A percentile compares a stretch with the other conserved stretches of the same genome.
Evolutionary conservation across 2,329 filamentous ascomycete genomes (phyloP).

Genomic region (Fusarium foetens): DNA sequence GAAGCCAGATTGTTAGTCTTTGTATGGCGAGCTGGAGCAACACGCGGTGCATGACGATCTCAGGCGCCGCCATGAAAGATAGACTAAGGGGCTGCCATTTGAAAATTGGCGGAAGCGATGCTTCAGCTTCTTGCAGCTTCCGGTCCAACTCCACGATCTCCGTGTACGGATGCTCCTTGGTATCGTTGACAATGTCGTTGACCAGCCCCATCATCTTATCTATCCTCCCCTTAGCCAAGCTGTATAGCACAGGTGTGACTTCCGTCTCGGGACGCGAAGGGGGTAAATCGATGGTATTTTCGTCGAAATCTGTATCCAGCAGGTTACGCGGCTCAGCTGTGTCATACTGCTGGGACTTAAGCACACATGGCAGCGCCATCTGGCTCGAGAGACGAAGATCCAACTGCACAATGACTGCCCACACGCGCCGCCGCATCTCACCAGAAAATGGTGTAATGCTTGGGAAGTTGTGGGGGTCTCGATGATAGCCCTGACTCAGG

Average conservation of each 20-base stretch:
- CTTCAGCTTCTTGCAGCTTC: background rate
- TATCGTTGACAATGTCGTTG: background rate
- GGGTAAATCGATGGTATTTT: slow-evolving; percentile 12
- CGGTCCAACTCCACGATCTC: background rate
- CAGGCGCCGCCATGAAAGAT: background rate
- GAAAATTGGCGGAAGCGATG: background rate
- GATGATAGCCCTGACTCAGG: slow-evolving; percentile 31
- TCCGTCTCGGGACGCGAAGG: slow-evolving; percentile 23
- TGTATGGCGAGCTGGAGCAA: background rate
- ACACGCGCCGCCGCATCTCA: slow-evolving; percentile 61
- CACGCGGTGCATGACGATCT: background rate
- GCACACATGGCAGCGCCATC: slow-evolving; percentile 59
- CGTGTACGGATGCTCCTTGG: background rate
- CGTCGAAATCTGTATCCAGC: slow-evolving; percentile 22
- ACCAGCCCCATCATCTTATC: background rate
- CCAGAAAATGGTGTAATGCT: slow-evolving; percentile 53
- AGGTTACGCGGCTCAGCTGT: slow-evolving; percentile 18
- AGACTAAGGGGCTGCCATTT: background rate
- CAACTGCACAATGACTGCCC: slow-evolving; percentile 63
- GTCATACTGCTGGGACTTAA: slow-evolving; percentile 10
- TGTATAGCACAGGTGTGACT: slow-evolving; percentile 15
- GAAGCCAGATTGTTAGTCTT: background rate
- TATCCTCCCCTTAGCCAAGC: background rate
- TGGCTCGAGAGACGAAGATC: slow-evolving; percentile 72
- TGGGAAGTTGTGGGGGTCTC: slow-evolving; percentile 24